Evolutionary conservation across 345 rosid genomes (phyloP), one percentile per base, ranked within the genome.

Genomic region (Lumnitzera racemosa): DNA sequence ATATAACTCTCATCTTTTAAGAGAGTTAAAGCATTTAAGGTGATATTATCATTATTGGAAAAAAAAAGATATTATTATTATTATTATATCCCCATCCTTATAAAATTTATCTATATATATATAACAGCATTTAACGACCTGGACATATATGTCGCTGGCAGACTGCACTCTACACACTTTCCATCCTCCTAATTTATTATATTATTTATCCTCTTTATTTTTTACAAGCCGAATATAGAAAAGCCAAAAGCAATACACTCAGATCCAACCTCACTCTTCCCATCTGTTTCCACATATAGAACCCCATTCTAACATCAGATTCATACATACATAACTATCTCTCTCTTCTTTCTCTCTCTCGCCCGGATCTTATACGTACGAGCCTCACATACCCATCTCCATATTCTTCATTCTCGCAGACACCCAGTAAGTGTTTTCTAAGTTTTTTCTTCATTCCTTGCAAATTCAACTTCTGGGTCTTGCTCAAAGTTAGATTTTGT

Each of bases 231-330:
- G 13, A 49, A 48, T 20, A 49, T 65, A 47, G 57, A 43, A 64
- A 59, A 55, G 13, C 53, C 16, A 6, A 23, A 17, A 24, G 27
- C 62, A n/a, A 55, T 20, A 11, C 59, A 43, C 50, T 10, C 31
- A 56, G 73, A 73, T 73, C 70, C 63, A 56, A 51, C 52, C 49
- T 31, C 14, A 51, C 68, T 11, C 61, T 46, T 49, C 2, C 29
- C 25, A 59, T 31, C 23, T 24, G 46, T 49, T 47, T 24, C 46
- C 56, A 6, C 46, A 0, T 27, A 54, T 31, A 27, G 61, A 16
- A 48, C 31, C 60, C 5, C 43, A 36, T 36, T 1, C 43, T 36
- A 36, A 36, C 43, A 36, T 36, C 43, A 36, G 43, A 36, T 36
- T 36, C 43, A 9, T 36, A 36, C 43, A 46, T 41, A 14, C 61